Conservation (phyloP, 352 stramenopile genomes). For the Saprolegnia diclina region DNA sequence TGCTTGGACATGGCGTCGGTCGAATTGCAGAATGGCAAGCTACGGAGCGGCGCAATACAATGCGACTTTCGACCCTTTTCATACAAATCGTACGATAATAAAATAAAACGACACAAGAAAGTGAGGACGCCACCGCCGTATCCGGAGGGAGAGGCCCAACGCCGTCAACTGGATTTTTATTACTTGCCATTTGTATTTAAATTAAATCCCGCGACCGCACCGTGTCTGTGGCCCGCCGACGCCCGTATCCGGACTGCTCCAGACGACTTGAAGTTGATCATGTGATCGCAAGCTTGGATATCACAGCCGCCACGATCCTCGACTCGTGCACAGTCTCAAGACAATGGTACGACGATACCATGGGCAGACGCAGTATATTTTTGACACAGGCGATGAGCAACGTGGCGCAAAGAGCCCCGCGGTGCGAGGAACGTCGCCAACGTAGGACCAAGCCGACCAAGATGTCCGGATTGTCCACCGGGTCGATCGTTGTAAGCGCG, state of each 20-base stretch:
- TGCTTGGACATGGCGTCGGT: slow-evolving; percentile 10
- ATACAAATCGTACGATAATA: neutral
- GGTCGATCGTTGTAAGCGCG: too few relatives aligned
- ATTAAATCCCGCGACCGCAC: too few relatives aligned
- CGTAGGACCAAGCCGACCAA: neutral
- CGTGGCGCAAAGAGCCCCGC: too few relatives aligned
- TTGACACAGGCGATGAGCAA: too few relatives aligned
- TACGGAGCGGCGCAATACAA: neutral
- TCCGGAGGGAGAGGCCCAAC: neutral
- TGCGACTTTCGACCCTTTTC: neutral
- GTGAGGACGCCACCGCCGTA: neutral
- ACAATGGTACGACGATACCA: too few relatives aligned
- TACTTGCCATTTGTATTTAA: too few relatives aligned
- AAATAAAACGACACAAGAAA: neutral
- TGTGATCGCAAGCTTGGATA: neutral
- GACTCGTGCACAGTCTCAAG: too few relatives aligned
- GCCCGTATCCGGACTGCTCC: neutral
- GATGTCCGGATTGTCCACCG: neutral
- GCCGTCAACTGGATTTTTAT: neutral
- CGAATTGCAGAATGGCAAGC: slow-evolving; percentile 5
- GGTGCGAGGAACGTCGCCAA: too few relatives aligned
- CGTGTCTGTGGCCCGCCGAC: neutral
- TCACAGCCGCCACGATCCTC: too few relatives aligned
- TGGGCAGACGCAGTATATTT: too few relatives aligned
- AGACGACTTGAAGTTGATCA: neutral